Evolutionary conservation across 139 green algal species (phyloP), one percentile per base, ranked within the genome.

Genomic region (Pseudopediastrum boryanum): DNA sequence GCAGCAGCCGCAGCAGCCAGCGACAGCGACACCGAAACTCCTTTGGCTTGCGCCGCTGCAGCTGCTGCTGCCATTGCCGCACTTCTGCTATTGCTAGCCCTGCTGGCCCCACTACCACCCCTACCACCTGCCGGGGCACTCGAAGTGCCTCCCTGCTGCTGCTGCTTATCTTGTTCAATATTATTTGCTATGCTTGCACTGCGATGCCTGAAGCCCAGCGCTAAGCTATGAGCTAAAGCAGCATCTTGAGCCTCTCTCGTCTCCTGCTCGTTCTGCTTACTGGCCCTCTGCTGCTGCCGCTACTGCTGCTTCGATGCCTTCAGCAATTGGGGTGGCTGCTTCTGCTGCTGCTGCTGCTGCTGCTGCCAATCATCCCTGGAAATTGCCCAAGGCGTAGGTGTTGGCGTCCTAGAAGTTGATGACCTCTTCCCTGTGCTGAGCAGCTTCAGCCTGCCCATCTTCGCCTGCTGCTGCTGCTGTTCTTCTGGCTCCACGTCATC

Each of bases 331-430:
- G 19, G 27, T 41, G 61, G 35, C 33, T 68, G 70, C 71, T 65
- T 51, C 50, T 67, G 71, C 69, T 1, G 44, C 71, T 36, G 54
- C 35, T 21, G 68, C 71, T 27, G 69, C 41, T 27, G 56, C 71
- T 27, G n/a, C 35, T 16, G 44, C 33, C 12, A 54, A n/a, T n/a
- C n/a, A n/a, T n/a, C n/a, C n/a, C n/a, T n/a, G n/a, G n/a, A n/a
- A n/a, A n/a, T n/a, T n/a, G n/a, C n/a, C n/a, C n/a, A n/a, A n/a
- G n/a, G n/a, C n/a, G n/a, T n/a, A n/a, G n/a, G n/a, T n/a, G n/a
- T 31, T n/a, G 58, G 25, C 19, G 58, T 10, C 58, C 56, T 13
- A 27, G 12, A 27, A 13, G 12, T 13, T 25, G 25, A 39, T 25
- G 16, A 35, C 56, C 31, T 25, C 16, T 13, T 25, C 16, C 56